phyloP scores from a whole-genome alignment of 2,329 filamentous ascomycete genomes.

The Phoma sp. region DNA sequence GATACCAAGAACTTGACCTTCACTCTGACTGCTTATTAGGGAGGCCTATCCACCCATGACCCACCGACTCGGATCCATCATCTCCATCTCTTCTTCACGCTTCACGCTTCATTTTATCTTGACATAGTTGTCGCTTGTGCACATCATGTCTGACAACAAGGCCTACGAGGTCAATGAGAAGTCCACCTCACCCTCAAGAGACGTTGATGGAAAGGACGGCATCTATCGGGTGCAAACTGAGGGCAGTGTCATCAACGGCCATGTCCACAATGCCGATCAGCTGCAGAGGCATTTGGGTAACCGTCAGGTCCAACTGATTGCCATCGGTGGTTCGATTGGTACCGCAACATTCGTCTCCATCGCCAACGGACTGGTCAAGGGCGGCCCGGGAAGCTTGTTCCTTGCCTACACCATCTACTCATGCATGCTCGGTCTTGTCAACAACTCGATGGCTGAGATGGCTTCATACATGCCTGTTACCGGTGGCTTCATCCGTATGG shows the following conservation, averaged over 20 bases:
- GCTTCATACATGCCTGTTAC: slow-evolving; percentile 65
- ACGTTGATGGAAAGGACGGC: slow-evolving; percentile 4
- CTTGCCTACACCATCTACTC: slow-evolving; percentile 64
- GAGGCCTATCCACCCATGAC: not conserved
- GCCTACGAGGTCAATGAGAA: slow-evolving; percentile 17
- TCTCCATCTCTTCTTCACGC: slow-evolving; percentile 3
- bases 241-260: slow-evolving; percentile 6
- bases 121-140: not conserved
- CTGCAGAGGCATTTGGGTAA: slow-evolving; percentile 55
- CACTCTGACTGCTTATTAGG: slow-evolving; percentile 8
- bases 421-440: slow-evolving; percentile 63
- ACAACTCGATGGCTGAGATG: slow-evolving; percentile 71
- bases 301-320: slow-evolving; percentile 44
- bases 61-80: slow-evolving; percentile 9
- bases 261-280: slow-evolving; percentile 31
- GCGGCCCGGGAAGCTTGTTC: slow-evolving; percentile 60
- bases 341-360: slow-evolving; percentile 65
- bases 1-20: slow-evolving; percentile 14
- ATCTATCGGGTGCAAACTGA: slow-evolving; percentile 19
- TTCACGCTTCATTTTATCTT: slow-evolving; percentile 1
- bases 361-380: slow-evolving; percentile 58
- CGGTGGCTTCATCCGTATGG: slow-evolving; percentile 68
- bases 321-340: slow-evolving; percentile 43
- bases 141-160: slow-evolving; percentile 24
- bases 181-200: slow-evolving; percentile 7